These are phyloP conservation scores for Penicillium concentricum DNA, from an alignment of 2,329 filamentous ascomycete species.

Conservation along the genomic window DNA sequence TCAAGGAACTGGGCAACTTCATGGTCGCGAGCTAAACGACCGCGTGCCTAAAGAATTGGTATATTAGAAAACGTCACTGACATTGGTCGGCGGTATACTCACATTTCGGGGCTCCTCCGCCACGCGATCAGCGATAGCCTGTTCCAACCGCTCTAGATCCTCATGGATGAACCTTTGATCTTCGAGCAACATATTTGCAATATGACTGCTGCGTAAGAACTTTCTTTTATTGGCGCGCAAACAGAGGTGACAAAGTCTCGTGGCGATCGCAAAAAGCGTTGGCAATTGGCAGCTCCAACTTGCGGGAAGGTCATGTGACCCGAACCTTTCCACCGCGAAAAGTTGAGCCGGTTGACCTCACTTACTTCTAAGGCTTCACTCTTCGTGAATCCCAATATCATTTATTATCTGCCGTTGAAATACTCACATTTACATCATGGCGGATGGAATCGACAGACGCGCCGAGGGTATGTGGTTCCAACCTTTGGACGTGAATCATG, in stretches of 20 bases:
- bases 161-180: constrained; percentile 93
- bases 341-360: constrained; percentile 14
- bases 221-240: background rate
- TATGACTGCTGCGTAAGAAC: background rate
- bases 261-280: constrained; percentile 9
- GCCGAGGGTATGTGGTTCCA: constrained; percentile 58
- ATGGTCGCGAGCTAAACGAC: constrained; percentile 86
- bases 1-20: constrained; percentile 83
- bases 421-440: constrained; percentile 61
- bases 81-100: constrained; percentile 37
- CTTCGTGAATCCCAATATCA: constrained; percentile 8
- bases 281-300: constrained; percentile 21
- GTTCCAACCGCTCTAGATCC: constrained; percentile 93
- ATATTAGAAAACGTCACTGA: constrained; percentile 19
- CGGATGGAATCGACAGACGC: constrained; percentile 88
- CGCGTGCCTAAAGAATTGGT: constrained; percentile 68
- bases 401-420: constrained; percentile 12
- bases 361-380: constrained; percentile 5
- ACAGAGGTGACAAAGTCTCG: constrained; percentile 2
- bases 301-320: constrained; percentile 20
- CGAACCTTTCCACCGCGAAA: constrained; percentile 23
- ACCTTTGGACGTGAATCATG: constrained; percentile 10
- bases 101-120: constrained; percentile 86
- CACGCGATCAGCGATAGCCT: constrained; percentile 86
- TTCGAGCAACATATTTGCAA: constrained; percentile 71